Conservation (phyloP, 345 rosid species). For the Conringia planisiliqua region DNA sequence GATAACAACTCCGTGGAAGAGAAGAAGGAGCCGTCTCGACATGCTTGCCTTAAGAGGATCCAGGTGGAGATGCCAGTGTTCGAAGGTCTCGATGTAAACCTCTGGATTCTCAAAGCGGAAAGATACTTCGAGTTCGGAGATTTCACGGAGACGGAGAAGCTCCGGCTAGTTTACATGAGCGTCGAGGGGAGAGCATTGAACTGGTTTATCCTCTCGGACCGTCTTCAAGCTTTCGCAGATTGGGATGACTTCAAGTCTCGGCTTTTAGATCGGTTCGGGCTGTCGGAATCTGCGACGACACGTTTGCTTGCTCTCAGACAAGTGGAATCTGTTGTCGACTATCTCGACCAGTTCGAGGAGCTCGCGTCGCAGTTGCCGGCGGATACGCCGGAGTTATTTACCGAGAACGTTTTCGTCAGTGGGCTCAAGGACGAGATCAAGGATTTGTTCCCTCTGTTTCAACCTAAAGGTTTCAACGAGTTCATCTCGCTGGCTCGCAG, state of each 20-base stretch:
- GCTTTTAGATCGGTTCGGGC: constrained; percentile 4
- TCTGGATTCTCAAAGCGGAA: constrained; percentile 16
- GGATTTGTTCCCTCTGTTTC: not conserved
- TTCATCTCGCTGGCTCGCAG: not conserved
- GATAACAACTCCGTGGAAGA: not conserved
- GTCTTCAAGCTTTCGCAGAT: not conserved
- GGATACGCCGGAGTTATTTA: not conserved
- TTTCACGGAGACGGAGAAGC: constrained; percentile 24
- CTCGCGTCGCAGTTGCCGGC: not conserved
- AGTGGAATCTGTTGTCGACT: not conserved
- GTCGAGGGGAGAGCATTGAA: constrained; percentile 6
- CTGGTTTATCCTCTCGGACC: constrained; percentile 8
- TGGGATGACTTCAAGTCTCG: constrained; percentile 18
- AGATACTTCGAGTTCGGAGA: constrained; percentile 16
- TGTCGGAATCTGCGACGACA: not conserved
- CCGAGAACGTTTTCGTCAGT: not conserved
- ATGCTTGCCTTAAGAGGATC: not conserved
- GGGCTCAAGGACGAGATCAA: constrained; percentile 15
- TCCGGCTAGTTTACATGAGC: not conserved
- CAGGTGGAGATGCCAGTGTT: constrained; percentile 30
- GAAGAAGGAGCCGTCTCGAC: not conserved
- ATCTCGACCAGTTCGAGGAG: constrained; percentile 13
- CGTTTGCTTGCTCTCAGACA: constrained; percentile 6
- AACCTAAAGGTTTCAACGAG: not conserved
- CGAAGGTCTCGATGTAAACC: not conserved